phyloP scores from a whole-genome alignment of 2,329 filamentous ascomycete species.

The Aspergillus sp. region DNA sequence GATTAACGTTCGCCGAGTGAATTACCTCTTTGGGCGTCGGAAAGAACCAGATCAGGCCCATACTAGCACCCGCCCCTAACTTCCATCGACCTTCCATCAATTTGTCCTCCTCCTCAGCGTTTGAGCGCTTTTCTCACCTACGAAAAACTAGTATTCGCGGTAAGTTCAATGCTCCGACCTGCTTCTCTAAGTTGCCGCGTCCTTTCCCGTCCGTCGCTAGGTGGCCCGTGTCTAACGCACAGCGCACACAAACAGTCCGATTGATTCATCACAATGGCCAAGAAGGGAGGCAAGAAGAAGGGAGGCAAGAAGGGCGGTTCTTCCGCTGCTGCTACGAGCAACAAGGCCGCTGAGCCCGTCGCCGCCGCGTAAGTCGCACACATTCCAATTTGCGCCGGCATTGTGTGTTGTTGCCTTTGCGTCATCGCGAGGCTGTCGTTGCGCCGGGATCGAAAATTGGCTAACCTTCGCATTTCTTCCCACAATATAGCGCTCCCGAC shows the following conservation, averaged over 20 bases:
- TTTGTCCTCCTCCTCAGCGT: not conserved
- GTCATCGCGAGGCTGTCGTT: not conserved
- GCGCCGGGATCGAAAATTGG: not conserved
- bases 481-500: not conserved
- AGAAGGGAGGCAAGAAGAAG: conserved; percentile 36
- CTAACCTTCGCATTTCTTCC: not conserved
- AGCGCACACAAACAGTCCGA: conserved; percentile 2
- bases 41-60: conserved; percentile 21
- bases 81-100: conserved; percentile 7
- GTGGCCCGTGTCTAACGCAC: conserved; percentile 12
- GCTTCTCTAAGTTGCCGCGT: conserved; percentile 1
- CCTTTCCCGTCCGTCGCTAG: conserved; percentile 12
- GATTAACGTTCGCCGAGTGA: conserved; percentile 26
- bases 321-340: conserved; percentile 18
- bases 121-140: conserved; percentile 2
- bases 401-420: conserved; percentile 3
- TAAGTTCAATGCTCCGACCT: conserved; percentile 11
- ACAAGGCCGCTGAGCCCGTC: conserved; percentile 30
- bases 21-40: conserved; percentile 18
- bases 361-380: conserved; percentile 32
- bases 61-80: conserved; percentile 17
- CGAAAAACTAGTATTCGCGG: conserved; percentile 2
- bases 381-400: not conserved
- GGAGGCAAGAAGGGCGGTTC: conserved; percentile 30
- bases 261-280: conserved; percentile 28